Evolutionary conservation across 805 yeast species (phyloP).

Genomic region (Saccharomyces kudriavzevii): DNA sequence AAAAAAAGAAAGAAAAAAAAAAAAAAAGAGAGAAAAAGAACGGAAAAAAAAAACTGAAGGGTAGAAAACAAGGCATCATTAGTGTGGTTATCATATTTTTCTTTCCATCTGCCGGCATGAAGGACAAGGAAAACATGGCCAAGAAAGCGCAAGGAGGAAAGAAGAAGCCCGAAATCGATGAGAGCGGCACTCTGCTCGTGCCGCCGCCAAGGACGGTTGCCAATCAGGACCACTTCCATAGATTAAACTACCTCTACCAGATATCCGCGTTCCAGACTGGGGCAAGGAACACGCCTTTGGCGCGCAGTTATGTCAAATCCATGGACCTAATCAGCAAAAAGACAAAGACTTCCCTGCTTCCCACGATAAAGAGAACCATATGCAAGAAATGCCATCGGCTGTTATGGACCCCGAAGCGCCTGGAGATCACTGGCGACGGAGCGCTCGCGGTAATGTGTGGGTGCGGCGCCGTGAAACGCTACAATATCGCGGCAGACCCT

Average conservation of each 20-base stretch:
- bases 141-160: not conserved
- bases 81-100: not conserved
- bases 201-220: constrained; percentile 37
- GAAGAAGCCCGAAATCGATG: constrained; percentile 8
- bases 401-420: constrained; percentile 9
- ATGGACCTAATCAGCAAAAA: constrained; percentile 59
- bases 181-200: constrained; percentile 13
- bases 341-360: constrained; percentile 56
- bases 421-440: constrained; percentile 40
- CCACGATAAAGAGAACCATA: constrained; percentile 53
- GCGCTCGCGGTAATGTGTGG: constrained; percentile 42
- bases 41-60: not conserved
- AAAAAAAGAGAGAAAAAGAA: not conserved
- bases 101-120: not conserved
- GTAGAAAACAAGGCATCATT: not conserved
- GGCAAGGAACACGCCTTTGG: constrained; percentile 33
- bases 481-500: constrained; percentile 52
- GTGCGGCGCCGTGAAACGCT: constrained; percentile 49
- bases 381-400: constrained; percentile 60
- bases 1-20: not conserved
- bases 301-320: constrained; percentile 47
- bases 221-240: constrained; percentile 50
- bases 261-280: constrained; percentile 37
- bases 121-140: not conserved
- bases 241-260: constrained; percentile 55